Percentiles rank a stretch among this genome's conserved stretches.
Conservation (phyloP, 2,329 filamentous ascomycete species). For the Fusarium sp. region DNA sequence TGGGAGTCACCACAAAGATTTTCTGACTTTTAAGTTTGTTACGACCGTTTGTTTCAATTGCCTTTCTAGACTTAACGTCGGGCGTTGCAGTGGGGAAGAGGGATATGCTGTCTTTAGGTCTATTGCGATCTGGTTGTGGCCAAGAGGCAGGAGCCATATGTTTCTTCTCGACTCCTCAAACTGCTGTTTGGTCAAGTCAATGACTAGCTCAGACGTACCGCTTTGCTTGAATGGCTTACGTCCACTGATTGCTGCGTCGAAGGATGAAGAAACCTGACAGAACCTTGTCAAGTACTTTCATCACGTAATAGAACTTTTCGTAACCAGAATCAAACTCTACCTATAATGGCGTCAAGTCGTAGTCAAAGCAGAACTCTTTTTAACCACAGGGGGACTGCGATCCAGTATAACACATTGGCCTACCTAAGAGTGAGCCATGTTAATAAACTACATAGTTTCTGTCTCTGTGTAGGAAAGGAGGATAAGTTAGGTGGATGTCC, state of each 20-base stretch:
- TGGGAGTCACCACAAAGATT: constrained; percentile 14
- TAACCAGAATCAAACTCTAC: constrained; percentile 1
- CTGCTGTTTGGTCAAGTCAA: too few species aligned
- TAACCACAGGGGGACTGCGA: not conserved
- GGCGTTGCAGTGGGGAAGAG: too few species aligned
- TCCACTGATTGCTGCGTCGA: too few species aligned
- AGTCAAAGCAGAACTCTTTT: not conserved
- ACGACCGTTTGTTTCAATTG: not conserved
- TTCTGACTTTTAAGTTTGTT: constrained; percentile 1
- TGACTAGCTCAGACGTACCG: too few species aligned
- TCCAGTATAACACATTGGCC: constrained; percentile 12
- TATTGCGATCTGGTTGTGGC: too few species aligned
- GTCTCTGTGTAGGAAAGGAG: not conserved
- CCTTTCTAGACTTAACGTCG: not conserved
- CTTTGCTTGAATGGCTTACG: too few species aligned
- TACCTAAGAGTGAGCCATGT: not conserved
- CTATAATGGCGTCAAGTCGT: not conserved
- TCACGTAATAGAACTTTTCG: not conserved
- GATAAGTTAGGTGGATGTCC: not conserved
- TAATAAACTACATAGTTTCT: not conserved
- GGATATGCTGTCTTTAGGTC: too few species aligned
- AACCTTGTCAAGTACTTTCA: not conserved
- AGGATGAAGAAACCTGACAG: constrained; percentile 9
- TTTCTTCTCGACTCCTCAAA: too few species aligned
- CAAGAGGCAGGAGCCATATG: too few species aligned